Evolutionary conservation across 192 early-diverging fungal genomes (phyloP).

Genomic region (Coemansia sp.): DNA sequence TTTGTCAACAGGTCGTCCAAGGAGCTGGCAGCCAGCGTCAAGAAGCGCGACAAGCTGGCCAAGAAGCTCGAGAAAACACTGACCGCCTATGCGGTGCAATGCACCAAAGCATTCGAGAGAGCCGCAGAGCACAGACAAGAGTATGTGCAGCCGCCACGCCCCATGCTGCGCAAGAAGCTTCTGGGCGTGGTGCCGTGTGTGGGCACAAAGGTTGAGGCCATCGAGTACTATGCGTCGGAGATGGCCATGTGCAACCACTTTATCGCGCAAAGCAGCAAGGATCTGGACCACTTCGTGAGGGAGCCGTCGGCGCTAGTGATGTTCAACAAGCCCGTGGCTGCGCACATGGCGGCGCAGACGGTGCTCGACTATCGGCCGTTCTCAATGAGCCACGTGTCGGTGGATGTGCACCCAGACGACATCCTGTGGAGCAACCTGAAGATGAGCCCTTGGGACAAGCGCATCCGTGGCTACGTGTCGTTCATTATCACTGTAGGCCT

Average conservation of each 20-base stretch:
- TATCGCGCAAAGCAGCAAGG: slow-evolving; percentile 47
- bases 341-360: slow-evolving; percentile 76
- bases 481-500: slow-evolving; percentile 57
- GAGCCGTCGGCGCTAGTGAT: slow-evolving; percentile 77
- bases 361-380: slow-evolving; percentile 63
- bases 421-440: slow-evolving; percentile 82
- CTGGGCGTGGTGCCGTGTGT: slow-evolving; percentile 25
- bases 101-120: slow-evolving; percentile 26
- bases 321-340: slow-evolving; percentile 71
- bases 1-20: slow-evolving; percentile 62
- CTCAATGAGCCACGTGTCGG: slow-evolving; percentile 64
- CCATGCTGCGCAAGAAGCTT: slow-evolving; percentile 41
- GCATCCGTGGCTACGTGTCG: slow-evolving; percentile 60
- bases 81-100: slow-evolving; percentile 52
- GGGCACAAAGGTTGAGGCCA: slow-evolving; percentile 62
- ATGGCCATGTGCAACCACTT: slow-evolving; percentile 35
- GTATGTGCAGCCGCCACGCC: slow-evolving; percentile 37
- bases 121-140: background rate
- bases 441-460: slow-evolving; percentile 52
- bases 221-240: slow-evolving; percentile 35
- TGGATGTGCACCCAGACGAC: slow-evolving; percentile 64
- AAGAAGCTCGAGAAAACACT: slow-evolving; percentile 55
- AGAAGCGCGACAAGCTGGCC: slow-evolving; percentile 57
- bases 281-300: slow-evolving; percentile 22
- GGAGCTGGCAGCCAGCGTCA: slow-evolving; percentile 51